Evolutionary conservation across 495 filamentous ascomycete genomes (phyloP), one percentile per base, ranked within the genome.

Genomic region (Tuber borchii): DNA sequence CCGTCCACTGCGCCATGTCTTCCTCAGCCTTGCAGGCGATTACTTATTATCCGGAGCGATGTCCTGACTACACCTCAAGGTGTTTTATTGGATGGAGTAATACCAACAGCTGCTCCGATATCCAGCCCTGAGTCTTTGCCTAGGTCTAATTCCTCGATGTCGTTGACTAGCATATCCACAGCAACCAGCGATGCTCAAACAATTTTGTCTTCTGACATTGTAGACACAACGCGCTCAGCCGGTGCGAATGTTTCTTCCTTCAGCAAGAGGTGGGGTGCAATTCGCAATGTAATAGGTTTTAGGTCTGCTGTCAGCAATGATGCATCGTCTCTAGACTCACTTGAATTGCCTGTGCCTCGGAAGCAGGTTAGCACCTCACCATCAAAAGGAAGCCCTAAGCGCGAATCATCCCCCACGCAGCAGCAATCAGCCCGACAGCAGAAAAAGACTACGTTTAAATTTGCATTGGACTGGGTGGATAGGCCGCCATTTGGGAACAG

Each of bases 41-140:
- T 99, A 73, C 88, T 97, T 73, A 98, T 99, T 80, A 93, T 97
- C 72, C 90, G 94, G 73, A 95, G 92, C 78, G 95, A 99, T 82
- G 85, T 90, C 71, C 89, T 89, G 73, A 82, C 88, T 43, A 79
- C 84, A 16, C 88, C 90, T 45, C 87, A 87, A 22, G 82, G 84
- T 34, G 81, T 87, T 4, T 77, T 83, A 22, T 76, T 83, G 61
- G 81, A 83, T 71, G 81, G 81, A 40, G 78, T 83, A n/a, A 78
- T 82, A 40, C 79, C 82, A 45, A 81, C 83, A 9, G 87, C 88
- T 71, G 85, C 86, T 75, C 81, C 84, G 22, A 83, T 85, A 68
- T 31, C 80, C n/a, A 76, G 26, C 69, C 69, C 69, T 12, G 79
- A 69, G 72, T 75, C 76, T 22, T 39, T 84, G 82, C 70, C 72